phyloP scores from a whole-genome alignment of 331 rosid genomes.

The Quercus tomentella region DNA sequence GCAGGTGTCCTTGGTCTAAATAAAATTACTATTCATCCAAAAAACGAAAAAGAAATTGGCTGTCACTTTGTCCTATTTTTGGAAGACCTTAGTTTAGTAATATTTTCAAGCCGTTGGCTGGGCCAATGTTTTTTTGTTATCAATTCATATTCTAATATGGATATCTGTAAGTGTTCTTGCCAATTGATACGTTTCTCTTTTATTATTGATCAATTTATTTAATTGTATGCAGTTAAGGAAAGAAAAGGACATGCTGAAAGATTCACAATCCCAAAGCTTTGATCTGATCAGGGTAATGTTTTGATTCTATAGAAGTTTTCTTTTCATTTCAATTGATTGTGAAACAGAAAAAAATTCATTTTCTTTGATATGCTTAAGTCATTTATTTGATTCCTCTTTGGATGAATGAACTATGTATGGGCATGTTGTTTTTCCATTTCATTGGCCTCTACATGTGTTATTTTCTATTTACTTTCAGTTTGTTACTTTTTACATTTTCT shows the following conservation, averaged over 20 bases:
- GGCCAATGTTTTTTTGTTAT: too few relatives aligned
- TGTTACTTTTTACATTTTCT: background rate
- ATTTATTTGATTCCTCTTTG: background rate
- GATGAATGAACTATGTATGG: background rate
- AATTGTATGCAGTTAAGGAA: conserved; percentile 58
- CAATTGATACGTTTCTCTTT: background rate
- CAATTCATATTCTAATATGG: background rate
- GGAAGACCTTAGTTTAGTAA: background rate
- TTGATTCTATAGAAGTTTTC: conserved; percentile 9
- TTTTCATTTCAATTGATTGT: background rate
- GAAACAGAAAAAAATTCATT: background rate
- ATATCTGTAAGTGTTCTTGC: background rate
- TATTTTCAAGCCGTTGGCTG: background rate
- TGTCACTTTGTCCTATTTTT: background rate
- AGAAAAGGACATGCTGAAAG: conserved; percentile 51
- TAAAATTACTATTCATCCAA: too few relatives aligned
- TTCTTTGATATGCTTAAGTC: background rate
- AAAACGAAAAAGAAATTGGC: background rate
- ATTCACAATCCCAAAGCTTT: conserved; percentile 54
- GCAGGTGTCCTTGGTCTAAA: too few relatives aligned
- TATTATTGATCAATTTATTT: background rate
- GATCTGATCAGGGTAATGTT: conserved; percentile 48
- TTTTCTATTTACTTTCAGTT: background rate
- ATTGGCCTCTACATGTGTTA: background rate
- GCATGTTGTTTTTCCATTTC: background rate